phyloP scores from a whole-genome alignment of 1,139 yeast genomes.

The Yamadazyma sp. region DNA sequence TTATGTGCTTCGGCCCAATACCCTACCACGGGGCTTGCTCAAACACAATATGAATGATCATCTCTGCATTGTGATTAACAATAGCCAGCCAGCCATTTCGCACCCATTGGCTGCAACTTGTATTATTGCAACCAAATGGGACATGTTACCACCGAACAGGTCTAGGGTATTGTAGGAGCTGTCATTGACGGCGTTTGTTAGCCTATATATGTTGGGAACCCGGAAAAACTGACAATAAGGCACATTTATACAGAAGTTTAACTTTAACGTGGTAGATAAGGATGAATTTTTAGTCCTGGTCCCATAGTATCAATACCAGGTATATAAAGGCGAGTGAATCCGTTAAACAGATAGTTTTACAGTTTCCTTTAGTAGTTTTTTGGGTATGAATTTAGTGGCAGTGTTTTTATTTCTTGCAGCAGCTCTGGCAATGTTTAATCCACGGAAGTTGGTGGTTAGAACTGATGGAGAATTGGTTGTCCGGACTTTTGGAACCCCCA shows the following conservation, averaged over 20 bases:
- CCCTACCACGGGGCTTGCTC: too few relatives aligned
- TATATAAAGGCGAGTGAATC: neutral
- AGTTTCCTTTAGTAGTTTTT: too few relatives aligned
- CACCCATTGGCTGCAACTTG: constrained; percentile 2
- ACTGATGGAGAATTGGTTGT: constrained; percentile 3
- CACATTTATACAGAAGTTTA: too few relatives aligned
- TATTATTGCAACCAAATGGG: neutral
- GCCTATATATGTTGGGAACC: too few relatives aligned
- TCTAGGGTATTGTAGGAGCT: neutral
- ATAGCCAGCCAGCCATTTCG: constrained; percentile 1
- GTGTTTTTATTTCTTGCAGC: constrained; percentile 1
- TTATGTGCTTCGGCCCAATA: too few relatives aligned
- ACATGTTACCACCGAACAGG: neutral
- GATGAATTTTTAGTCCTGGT: too few relatives aligned
- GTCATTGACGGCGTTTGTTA: too few relatives aligned
- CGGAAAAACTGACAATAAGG: too few relatives aligned
- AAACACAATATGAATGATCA: neutral
- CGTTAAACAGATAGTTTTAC: too few relatives aligned
- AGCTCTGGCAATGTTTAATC: constrained; percentile 7
- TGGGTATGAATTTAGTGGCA: neutral
- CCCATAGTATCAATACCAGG: neutral
- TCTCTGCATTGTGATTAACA: neutral
- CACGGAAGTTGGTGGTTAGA: constrained; percentile 4
- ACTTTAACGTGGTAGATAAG: too few relatives aligned
- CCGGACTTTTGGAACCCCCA: constrained; percentile 7